Evolutionary conservation across 306 rosid genomes (phyloP).

Genomic region (Spatholobus suberectus): DNA sequence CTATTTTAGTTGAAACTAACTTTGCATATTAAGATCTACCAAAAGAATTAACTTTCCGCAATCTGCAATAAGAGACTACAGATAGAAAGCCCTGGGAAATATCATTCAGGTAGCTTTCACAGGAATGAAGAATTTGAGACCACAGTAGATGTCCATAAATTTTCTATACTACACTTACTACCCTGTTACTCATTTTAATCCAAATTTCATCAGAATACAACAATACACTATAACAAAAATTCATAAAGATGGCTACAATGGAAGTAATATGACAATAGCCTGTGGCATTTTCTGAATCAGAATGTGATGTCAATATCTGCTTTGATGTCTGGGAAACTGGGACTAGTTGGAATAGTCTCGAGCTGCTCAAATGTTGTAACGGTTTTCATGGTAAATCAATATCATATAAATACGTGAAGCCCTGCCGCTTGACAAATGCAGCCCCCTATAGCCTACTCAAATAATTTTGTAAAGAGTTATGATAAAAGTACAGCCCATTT

Average conservation of each 20-base stretch:
- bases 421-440: no score
- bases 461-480: background rate
- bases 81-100: background rate
- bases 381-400: background rate
- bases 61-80: constrained; percentile 18
- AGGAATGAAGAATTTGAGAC: constrained; percentile 36
- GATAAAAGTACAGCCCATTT: no score
- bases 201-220: background rate
- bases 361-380: background rate
- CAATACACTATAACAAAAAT: background rate
- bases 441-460: background rate
- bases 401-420: background rate
- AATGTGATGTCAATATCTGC: background rate
- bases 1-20: constrained; percentile 26
- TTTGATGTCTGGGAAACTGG: background rate
- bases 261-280: background rate
- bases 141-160: background rate
- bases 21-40: constrained; percentile 17
- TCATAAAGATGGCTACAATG: background rate
- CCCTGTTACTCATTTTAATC: background rate
- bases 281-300: background rate
- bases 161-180: background rate
- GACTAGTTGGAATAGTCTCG: no score
- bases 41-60: background rate
- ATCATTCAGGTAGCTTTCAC: constrained; percentile 24